Conservation (phyloP, 148 eudicot genomes). For the Rhododendron kiyosumense region DNA sequence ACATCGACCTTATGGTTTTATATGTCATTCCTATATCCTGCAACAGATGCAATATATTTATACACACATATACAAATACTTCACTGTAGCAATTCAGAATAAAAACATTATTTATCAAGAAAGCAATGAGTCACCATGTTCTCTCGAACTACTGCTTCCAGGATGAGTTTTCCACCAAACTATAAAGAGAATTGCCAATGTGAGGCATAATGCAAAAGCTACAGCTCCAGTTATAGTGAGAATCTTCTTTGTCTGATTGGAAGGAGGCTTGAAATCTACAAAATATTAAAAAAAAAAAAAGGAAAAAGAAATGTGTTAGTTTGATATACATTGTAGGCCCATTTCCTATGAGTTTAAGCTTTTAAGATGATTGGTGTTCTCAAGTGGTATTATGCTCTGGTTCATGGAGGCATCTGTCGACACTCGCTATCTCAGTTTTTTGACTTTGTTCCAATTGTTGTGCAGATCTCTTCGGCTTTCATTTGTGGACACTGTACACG, state of each 20-base stretch:
- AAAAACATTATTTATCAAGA: not conserved
- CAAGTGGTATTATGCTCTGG: not conserved
- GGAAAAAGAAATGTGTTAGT: not conserved
- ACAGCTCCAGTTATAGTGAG: constrained; percentile 24
- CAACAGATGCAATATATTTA: not conserved
- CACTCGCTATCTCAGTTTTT: too few relatives aligned
- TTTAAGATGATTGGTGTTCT: too few relatives aligned
- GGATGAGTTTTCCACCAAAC: constrained; percentile 30
- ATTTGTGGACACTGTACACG: too few relatives aligned
- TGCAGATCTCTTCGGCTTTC: too few relatives aligned
- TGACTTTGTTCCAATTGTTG: too few relatives aligned
- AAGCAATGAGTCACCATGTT: constrained; percentile 34
- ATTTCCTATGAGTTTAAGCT: too few relatives aligned
- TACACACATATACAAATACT: too few relatives aligned
- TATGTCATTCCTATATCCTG: not conserved
- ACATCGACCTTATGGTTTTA: not conserved
- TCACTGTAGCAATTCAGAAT: too few relatives aligned
- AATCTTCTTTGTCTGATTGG: constrained; percentile 15
- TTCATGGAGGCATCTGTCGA: not conserved
- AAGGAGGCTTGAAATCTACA: constrained; percentile 36
- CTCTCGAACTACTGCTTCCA: constrained; percentile 34
- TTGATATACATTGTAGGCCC: not conserved
- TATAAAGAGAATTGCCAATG: constrained; percentile 14
- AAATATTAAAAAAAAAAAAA: not conserved
- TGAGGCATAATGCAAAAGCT: constrained; percentile 21